Evolutionary conservation across 1,139 yeast genomes (phyloP).

Genomic region (Nakaseomyces nivariensis): DNA sequence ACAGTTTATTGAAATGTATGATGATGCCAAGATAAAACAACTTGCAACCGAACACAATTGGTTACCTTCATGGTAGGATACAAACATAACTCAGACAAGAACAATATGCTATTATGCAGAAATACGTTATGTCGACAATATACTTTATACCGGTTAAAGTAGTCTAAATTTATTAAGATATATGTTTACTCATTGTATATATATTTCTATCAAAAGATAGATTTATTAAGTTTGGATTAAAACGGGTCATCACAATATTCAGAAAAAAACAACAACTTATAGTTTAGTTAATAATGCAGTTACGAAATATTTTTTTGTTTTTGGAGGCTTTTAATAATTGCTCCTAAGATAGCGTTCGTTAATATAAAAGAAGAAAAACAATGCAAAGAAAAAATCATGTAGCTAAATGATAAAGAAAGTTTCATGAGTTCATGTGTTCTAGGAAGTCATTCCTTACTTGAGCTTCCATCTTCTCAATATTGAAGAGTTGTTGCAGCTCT

Average conservation of each 20-base stretch:
- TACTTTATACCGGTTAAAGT: slow-evolving; percentile 4
- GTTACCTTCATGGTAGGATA: slow-evolving; percentile 59
- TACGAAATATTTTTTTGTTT: too few species aligned
- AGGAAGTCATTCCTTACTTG: slow-evolving; percentile 1
- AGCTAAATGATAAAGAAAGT: not conserved
- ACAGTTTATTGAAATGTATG: slow-evolving; percentile 84
- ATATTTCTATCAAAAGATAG: not conserved
- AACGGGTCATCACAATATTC: not conserved
- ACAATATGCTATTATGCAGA: too few species aligned
- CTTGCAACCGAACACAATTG: slow-evolving; percentile 45
- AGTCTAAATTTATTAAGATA: not conserved
- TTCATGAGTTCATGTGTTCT: not conserved
- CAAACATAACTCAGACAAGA: not conserved
- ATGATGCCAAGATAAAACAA: slow-evolving; percentile 48
- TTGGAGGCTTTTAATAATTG: not conserved
- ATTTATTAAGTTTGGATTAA: not conserved
- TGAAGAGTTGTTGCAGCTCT: not conserved
- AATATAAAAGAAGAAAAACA: not conserved
- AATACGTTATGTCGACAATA: not conserved
- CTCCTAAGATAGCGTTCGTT: not conserved
- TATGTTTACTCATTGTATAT: not conserved
- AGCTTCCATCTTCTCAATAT: not conserved
- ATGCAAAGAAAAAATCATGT: too few species aligned
- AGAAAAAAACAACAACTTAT: too few species aligned
- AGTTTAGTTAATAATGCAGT: too few species aligned